phyloP scores from a whole-genome alignment of 768 basidiomycete genomes.

The Tephrocybe sp. region DNA sequence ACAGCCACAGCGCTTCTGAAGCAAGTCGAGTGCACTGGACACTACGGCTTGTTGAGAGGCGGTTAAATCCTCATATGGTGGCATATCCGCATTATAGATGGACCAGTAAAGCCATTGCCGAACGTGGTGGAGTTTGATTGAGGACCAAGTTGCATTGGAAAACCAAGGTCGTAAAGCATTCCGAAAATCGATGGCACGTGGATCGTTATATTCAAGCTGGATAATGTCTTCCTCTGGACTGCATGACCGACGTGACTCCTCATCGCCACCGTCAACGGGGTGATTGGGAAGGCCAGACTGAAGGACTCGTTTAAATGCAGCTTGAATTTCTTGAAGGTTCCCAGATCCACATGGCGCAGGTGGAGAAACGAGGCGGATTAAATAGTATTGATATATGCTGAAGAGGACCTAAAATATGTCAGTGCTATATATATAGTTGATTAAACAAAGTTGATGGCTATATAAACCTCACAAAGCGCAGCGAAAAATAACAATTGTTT shows the following conservation, averaged over 20 bases:
- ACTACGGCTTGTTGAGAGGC: constrained; percentile 46
- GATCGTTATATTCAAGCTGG: constrained; percentile 60
- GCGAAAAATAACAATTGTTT: constrained; percentile 40
- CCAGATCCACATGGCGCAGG: constrained; percentile 43
- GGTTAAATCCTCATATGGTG: constrained; percentile 45
- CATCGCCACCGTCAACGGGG: constrained; percentile 50
- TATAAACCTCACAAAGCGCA: constrained; percentile 58
- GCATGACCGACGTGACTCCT: constrained; percentile 55
- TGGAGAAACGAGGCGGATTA: constrained; percentile 46
- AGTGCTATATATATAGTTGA: too few species aligned
- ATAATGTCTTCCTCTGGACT: constrained; percentile 60
- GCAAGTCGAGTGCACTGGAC: constrained; percentile 54
- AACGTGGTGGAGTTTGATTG: constrained; percentile 60
- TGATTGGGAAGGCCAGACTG: constrained; percentile 62
- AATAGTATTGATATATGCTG: constrained; percentile 58
- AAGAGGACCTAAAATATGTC: constrained; percentile 80
- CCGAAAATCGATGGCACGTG: constrained; percentile 71
- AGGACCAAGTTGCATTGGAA: constrained; percentile 68
- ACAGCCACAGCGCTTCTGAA: constrained; percentile 73
- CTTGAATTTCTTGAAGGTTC: constrained; percentile 54
- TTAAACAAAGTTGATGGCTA: background rate
- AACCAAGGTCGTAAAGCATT: constrained; percentile 77
- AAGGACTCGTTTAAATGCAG: constrained; percentile 59
- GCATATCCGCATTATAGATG: constrained; percentile 68
- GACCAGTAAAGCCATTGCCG: constrained; percentile 82